phyloP scores from a whole-genome alignment of 495 filamentous ascomycete species.

The Trichoderma orchidacearum region DNA sequence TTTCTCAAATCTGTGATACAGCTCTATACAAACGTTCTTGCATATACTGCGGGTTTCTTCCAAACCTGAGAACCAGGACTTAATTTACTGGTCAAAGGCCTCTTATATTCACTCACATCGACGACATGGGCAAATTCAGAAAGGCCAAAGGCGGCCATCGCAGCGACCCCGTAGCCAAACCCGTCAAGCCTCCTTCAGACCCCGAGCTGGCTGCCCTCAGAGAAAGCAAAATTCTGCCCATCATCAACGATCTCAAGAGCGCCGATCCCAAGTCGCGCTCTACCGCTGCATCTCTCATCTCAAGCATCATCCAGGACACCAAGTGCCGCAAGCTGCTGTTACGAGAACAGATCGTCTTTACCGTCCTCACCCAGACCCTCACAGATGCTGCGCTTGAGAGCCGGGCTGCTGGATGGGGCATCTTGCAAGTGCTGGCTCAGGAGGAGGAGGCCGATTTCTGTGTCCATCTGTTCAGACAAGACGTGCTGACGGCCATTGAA shows the following conservation, averaged over 20 bases:
- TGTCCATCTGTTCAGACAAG: constrained; percentile 44
- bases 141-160: constrained; percentile 24
- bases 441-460: constrained; percentile 49
- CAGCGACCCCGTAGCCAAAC: constrained; percentile 31
- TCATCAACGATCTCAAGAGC: constrained; percentile 40
- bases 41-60: no score
- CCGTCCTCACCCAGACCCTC: constrained; percentile 44
- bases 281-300: constrained; percentile 37
- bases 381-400: constrained; percentile 43
- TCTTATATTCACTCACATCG: neutral
- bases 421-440: constrained; percentile 40
- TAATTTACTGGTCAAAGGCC: no score
- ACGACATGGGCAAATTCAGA: constrained; percentile 28
- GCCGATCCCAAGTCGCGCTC: constrained; percentile 37
- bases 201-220: constrained; percentile 41
- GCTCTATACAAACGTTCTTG: no score
- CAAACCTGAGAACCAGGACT: no score
- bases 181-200: constrained; percentile 37
- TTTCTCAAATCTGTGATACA: no score
- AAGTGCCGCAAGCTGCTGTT: constrained; percentile 44
- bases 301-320: constrained; percentile 43
- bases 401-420: constrained; percentile 44
- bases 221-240: constrained; percentile 41
- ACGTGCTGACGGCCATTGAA: constrained; percentile 40
- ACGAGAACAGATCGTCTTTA: constrained; percentile 44